Percentiles rank a stretch among this genome's conserved stretches.
phyloP scores from a whole-genome alignment of 2,329 filamentous ascomycete species.

The Cercospora brassicicola region DNA sequence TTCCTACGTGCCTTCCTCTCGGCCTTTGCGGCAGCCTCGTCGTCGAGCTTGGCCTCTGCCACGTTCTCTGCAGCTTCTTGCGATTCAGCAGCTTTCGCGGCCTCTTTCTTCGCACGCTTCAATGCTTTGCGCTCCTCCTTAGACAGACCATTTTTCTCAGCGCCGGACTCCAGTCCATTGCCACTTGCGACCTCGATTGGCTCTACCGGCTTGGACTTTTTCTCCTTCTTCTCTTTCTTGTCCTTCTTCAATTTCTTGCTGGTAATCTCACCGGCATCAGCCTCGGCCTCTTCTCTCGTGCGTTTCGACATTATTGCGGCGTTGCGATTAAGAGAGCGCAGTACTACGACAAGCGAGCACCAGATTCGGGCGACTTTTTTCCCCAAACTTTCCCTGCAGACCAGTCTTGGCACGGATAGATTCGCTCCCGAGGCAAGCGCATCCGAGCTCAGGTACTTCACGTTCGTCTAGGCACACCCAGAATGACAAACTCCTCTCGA shows the following conservation, averaged over 20 bases:
- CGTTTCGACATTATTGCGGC: slow-evolving; percentile 31
- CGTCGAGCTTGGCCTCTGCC: slow-evolving; percentile 32
- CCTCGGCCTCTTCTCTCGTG: slow-evolving; percentile 32
- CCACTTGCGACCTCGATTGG: slow-evolving; percentile 20
- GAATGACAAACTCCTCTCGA: not conserved
- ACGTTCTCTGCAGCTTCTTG: slow-evolving; percentile 31
- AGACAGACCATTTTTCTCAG: slow-evolving; percentile 30
- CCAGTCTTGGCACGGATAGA: not conserved
- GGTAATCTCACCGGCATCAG: slow-evolving; percentile 20
- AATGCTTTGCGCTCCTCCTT: slow-evolving; percentile 46
- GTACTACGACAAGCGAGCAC: slow-evolving; percentile 1
- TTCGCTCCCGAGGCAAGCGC: slow-evolving; percentile 7
- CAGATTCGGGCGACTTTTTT: slow-evolving; percentile 14
- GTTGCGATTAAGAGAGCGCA: not conserved
- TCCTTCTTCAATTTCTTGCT: slow-evolving; percentile 37
- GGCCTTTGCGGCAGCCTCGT: slow-evolving; percentile 43
- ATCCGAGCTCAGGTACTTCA: slow-evolving; percentile 1
- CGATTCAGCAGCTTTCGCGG: slow-evolving; percentile 30
- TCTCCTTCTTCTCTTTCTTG: slow-evolving; percentile 29
- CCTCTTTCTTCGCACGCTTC: slow-evolving; percentile 39
- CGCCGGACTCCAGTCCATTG: slow-evolving; percentile 10
- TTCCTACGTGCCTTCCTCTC: slow-evolving; percentile 47
- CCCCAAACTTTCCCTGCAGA: not conserved
- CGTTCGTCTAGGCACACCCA: slow-evolving; percentile 5
- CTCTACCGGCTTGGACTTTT: slow-evolving; percentile 14